Evolutionary conservation across 164 flowering plant species (phyloP).

Genomic region (Magnolia changhungtana): DNA sequence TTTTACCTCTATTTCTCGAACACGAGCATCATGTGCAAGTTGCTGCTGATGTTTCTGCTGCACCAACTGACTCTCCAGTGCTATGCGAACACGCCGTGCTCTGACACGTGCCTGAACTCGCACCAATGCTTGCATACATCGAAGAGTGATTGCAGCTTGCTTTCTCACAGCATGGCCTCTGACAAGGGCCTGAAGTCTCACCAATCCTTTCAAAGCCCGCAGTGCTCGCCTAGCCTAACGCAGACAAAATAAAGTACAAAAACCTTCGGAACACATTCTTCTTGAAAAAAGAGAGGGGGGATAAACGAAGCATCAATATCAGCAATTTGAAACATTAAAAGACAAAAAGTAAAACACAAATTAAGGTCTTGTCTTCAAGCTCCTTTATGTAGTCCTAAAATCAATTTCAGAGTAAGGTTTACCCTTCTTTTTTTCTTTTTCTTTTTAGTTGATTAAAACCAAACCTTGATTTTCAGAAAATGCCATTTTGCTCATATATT

Average conservation of each 20-base stretch:
- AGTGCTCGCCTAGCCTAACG: constrained; percentile 92
- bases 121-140: constrained; percentile 98
- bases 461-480: not conserved
- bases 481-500: too few relatives aligned
- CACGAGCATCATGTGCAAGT: constrained; percentile 67
- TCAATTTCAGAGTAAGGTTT: not conserved
- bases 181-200: constrained; percentile 96
- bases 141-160: constrained; percentile 96
- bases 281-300: too few relatives aligned
- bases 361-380: not conserved
- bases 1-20: constrained; percentile 81
- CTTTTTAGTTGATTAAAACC: not conserved
- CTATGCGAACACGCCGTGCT: constrained; percentile 94
- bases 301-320: too few relatives aligned
- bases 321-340: not conserved
- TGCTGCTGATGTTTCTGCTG: constrained; percentile 74
- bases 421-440: too few relatives aligned
- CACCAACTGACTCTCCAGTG: constrained; percentile 72
- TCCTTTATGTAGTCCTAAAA: not conserved
- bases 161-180: constrained; percentile 99
- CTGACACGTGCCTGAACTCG: constrained; percentile 99
- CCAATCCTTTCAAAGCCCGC: constrained; percentile 91
- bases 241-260: not conserved
- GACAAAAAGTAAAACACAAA: not conserved
- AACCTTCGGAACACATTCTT: not conserved